Conservation (phyloP, 2,329 filamentous ascomycete species). For the Colletotrichum sojae region DNA sequence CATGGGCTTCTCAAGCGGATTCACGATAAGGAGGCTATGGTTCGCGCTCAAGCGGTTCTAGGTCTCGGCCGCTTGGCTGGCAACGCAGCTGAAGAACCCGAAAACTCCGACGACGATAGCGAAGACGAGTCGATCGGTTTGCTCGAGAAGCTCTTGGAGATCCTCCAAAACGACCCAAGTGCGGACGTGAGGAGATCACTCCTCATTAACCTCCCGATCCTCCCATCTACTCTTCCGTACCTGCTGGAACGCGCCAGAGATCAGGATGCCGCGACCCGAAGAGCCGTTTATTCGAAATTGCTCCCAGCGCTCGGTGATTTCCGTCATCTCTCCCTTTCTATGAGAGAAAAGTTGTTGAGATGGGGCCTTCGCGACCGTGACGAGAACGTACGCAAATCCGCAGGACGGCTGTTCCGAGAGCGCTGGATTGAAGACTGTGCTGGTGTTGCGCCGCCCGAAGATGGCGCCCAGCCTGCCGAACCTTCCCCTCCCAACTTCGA, state of each 20-base stretch:
- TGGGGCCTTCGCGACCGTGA: conserved; percentile 97
- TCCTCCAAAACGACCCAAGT: conserved; percentile 93
- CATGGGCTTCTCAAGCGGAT: conserved; percentile 86
- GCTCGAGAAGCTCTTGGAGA: conserved; percentile 86
- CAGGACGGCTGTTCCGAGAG: conserved; percentile 90
- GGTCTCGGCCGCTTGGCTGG: conserved; percentile 89
- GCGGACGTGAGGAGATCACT: conserved; percentile 93
- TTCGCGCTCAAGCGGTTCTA: conserved; percentile 91
- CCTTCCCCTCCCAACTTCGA: conserved; percentile 79
- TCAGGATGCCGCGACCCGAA: conserved; percentile 85
- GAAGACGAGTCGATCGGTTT: conserved; percentile 77
- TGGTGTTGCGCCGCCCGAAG: conserved; percentile 72
- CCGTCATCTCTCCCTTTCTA: conserved; percentile 89
- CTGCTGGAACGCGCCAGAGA: conserved; percentile 93
- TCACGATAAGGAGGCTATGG: conserved; percentile 93
- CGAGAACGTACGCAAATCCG: conserved; percentile 92
- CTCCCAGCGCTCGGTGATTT: conserved; percentile 94
- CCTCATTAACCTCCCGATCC: conserved; percentile 90
- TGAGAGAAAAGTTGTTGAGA: conserved; percentile 93
- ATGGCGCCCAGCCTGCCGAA: conserved; percentile 69
- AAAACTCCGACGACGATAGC: conserved; percentile 78
- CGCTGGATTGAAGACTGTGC: conserved; percentile 99
- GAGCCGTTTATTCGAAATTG: conserved; percentile 88
- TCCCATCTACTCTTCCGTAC: conserved; percentile 85
- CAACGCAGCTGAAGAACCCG: conserved; percentile 80